A percentile compares a stretch with the other conserved stretches of the same genome.
Evolutionary conservation across 75 land plant species (phyloP).

Genomic region (Larix kaempferi): DNA sequence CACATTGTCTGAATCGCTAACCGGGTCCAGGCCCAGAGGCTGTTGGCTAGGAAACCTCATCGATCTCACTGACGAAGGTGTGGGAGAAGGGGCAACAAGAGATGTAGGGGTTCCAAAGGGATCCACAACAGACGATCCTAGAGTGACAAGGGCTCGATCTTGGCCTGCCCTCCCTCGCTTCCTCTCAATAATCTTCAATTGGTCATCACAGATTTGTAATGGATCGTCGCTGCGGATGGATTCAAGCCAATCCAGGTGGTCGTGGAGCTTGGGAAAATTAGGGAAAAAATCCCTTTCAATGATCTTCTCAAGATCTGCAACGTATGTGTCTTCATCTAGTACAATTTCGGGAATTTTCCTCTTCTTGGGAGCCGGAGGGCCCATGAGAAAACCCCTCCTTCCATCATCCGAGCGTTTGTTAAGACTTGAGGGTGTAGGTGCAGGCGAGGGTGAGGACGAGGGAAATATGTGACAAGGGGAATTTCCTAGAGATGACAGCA

Average conservation of each 20-base stretch:
- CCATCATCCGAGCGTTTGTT: neutral
- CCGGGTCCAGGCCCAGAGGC: no score
- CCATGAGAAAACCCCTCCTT: constrained; percentile 14
- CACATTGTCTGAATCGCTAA: no score
- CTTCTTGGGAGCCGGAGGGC: constrained; percentile 26
- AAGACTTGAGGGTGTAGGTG: constrained; percentile 2
- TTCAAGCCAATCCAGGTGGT: constrained; percentile 91
- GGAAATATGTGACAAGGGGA: constrained; percentile 82
- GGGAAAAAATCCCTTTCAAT: constrained; percentile 96
- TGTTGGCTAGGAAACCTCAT: no score
- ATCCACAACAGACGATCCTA: constrained; percentile 7
- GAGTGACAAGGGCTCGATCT: constrained; percentile 12
- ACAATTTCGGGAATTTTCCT: constrained; percentile 19
- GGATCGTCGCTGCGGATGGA: constrained; percentile 82
- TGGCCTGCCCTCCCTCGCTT: constrained; percentile 22
- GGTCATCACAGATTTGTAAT: constrained; percentile 75
- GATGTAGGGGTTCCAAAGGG: neutral
- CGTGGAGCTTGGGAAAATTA: constrained; percentile 86
- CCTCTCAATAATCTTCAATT: constrained; percentile 85
- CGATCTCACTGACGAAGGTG: no score
- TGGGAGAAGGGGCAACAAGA: no score
- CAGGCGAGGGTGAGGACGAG: constrained; percentile 31
- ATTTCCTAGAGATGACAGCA: constrained; percentile 77
- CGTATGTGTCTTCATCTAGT: constrained; percentile 84
- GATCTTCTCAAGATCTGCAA: constrained; percentile 87